Evolutionary conservation across 768 basidiomycete genomes (phyloP).

Genomic region (Mycena floridula): DNA sequence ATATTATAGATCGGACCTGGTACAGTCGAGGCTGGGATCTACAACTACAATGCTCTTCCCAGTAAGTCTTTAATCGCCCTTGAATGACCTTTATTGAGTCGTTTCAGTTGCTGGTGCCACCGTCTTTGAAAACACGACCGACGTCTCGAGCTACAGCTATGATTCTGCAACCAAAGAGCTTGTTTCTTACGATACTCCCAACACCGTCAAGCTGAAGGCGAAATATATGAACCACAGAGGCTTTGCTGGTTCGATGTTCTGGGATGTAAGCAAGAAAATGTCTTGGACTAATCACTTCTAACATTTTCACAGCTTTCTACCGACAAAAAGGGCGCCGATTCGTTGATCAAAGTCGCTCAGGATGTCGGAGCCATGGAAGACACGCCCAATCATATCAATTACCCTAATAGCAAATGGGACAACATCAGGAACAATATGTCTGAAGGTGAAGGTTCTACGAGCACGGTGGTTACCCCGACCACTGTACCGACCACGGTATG

Average conservation of each 20-base stretch:
- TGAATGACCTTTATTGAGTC: background rate
- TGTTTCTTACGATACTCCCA: conserved; percentile 72
- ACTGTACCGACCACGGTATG: conserved; percentile 14
- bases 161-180: conserved; percentile 53
- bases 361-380: conserved; percentile 46
- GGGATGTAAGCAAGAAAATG: conserved; percentile 40
- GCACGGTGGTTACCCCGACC: conserved; percentile 15
- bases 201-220: conserved; percentile 59
- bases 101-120: conserved; percentile 41
- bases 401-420: conserved; percentile 64
- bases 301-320: conserved; percentile 41
- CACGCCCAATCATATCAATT: conserved; percentile 61
- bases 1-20: conserved; percentile 57
- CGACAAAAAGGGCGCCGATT: conserved; percentile 52
- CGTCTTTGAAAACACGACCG: conserved; percentile 59
- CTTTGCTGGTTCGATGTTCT: conserved; percentile 70
- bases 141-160: conserved; percentile 77
- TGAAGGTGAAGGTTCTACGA: conserved; percentile 8
- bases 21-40: conserved; percentile 63
- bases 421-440: conserved; percentile 66
- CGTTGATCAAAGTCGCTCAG: conserved; percentile 48
- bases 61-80: conserved; percentile 23
- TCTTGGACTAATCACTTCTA: no score
- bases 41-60: conserved; percentile 73
- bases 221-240: conserved; percentile 56